phyloP scores from a whole-genome alignment of 2,329 filamentous ascomycete species.

The Cercospora sojina region DNA sequence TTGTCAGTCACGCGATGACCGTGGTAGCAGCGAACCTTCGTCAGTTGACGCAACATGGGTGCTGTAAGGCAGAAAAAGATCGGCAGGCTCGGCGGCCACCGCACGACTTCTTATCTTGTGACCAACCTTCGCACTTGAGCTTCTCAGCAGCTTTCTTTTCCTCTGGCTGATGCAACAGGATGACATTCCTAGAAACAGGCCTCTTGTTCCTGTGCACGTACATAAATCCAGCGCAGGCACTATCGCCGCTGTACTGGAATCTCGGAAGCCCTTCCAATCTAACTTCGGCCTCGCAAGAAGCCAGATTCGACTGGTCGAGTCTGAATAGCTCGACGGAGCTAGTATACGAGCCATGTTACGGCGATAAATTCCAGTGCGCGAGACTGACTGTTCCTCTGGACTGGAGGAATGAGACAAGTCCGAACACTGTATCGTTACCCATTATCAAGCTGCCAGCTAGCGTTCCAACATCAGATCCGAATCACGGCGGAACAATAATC shows the following conservation, averaged over 20 bases:
- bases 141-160: background rate
- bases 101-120: slow-evolving; percentile 1
- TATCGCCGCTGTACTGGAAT: background rate
- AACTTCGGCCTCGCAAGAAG: background rate
- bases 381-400: slow-evolving; percentile 50
- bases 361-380: slow-evolving; percentile 48
- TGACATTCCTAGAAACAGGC: background rate
- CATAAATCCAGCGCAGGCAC: background rate
- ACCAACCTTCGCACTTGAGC: background rate
- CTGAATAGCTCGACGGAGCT: slow-evolving; percentile 19
- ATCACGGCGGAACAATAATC: slow-evolving; percentile 44
- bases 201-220: background rate
- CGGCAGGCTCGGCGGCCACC: background rate
- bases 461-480: slow-evolving; percentile 40
- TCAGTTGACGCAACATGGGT: background rate
- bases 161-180: background rate
- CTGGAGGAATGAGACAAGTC: slow-evolving; percentile 27
- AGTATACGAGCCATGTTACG: slow-evolving; percentile 40
- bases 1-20: background rate
- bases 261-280: background rate
- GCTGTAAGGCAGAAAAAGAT: background rate
- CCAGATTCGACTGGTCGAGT: slow-evolving; percentile 21
- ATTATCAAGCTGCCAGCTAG: slow-evolving; percentile 48
- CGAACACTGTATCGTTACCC: slow-evolving; percentile 42
- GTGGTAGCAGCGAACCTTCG: background rate